Conservation (phyloP, 352 stramenopile genomes). For the Globisporangium emineosum region DNA sequence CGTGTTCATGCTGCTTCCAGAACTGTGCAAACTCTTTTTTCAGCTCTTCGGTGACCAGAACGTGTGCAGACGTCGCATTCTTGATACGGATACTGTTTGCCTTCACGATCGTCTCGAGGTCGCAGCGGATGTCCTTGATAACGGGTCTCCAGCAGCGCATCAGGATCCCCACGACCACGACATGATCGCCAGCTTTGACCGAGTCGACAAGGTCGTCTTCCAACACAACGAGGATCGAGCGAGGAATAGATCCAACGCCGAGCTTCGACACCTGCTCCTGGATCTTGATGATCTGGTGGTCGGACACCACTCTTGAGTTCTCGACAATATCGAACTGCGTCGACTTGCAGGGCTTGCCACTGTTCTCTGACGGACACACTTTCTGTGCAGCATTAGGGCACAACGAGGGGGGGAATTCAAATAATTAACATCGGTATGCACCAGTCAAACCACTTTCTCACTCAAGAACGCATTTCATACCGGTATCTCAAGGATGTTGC, state of each 20-base stretch:
- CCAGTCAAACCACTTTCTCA: background rate
- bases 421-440: background rate
- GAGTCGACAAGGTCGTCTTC: slow-evolving; percentile 83
- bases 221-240: slow-evolving; percentile 94
- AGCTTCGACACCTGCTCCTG: slow-evolving; percentile 94
- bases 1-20: slow-evolving; percentile 61
- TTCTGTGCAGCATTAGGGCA: slow-evolving; percentile 25
- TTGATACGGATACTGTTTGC: slow-evolving; percentile 72
- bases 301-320: slow-evolving; percentile 49
- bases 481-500: slow-evolving; percentile 87
- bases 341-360: slow-evolving; percentile 70
- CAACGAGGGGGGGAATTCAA: background rate
- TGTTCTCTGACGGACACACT: slow-evolving; percentile 45
- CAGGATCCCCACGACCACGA: slow-evolving; percentile 91
- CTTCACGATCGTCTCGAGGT: slow-evolving; percentile 86
- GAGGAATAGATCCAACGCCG: slow-evolving; percentile 90
- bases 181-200: slow-evolving; percentile 95
- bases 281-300: slow-evolving; percentile 95
- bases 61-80: slow-evolving; percentile 59
- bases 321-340: slow-evolving; percentile 67
- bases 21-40: slow-evolving; percentile 90
- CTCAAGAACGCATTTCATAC: slow-evolving; percentile 19
- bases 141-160: slow-evolving; percentile 91
- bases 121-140: slow-evolving; percentile 80
- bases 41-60: slow-evolving; percentile 76